Evolutionary conservation across 768 basidiomycete species (phyloP).

Genomic region (Austroboletus eburneus): DNA sequence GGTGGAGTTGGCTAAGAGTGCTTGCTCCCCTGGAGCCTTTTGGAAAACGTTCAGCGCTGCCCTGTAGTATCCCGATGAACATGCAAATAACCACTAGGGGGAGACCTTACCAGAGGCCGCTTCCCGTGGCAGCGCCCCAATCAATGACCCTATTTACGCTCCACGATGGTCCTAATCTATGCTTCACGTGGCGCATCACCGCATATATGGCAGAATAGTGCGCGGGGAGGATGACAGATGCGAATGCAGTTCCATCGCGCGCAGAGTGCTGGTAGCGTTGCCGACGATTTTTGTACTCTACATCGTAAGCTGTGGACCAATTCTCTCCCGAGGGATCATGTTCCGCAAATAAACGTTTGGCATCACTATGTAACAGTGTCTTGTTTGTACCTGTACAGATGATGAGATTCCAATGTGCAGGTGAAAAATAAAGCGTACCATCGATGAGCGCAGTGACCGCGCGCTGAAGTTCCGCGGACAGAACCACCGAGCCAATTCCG

Average conservation of each 20-base stretch:
- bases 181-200: constrained; percentile 66
- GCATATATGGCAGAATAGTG: constrained; percentile 78
- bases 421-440: constrained; percentile 37
- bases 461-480: constrained; percentile 69
- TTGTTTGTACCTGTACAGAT: constrained; percentile 55
- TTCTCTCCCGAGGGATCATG: constrained; percentile 25
- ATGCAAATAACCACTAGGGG: background rate
- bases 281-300: constrained; percentile 54
- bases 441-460: constrained; percentile 65
- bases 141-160: constrained; percentile 62
- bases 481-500: constrained; percentile 61
- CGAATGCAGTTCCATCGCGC: constrained; percentile 81
- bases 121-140: constrained; percentile 82
- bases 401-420: constrained; percentile 1
- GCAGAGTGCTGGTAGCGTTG: constrained; percentile 57
- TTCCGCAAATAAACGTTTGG: constrained; percentile 62
- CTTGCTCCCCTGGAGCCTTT: constrained; percentile 30
- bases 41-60: constrained; percentile 67
- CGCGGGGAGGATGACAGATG: constrained; percentile 78
- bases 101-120: constrained; percentile 68
- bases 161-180: constrained; percentile 61
- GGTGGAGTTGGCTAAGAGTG: constrained; percentile 44
- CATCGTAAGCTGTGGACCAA: constrained; percentile 58
- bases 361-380: constrained; percentile 61
- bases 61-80: constrained; percentile 38